These are phyloP conservation scores for Prunus persica DNA, from an alignment of 306 rosid species.

Conservation along the genomic window Prunus_persica_NCBIv2 NC_034013.1:13626001-13626500, in stretches of 20 bases:
- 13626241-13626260: slow-evolving; percentile 6
- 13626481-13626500: slow-evolving; percentile 94
- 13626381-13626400: slow-evolving; percentile 46
- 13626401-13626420: slow-evolving; percentile 28
- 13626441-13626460: slow-evolving; percentile 79
- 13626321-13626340: slow-evolving; percentile 24
- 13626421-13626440: slow-evolving; percentile 34
- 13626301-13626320: slow-evolving; percentile 1
- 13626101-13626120: not conserved
- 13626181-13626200: slow-evolving; percentile 1
- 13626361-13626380: slow-evolving; percentile 39
- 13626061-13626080: slow-evolving; percentile 5
- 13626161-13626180: not conserved
- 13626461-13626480: slow-evolving; percentile 92
- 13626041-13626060: not conserved
- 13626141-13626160: not conserved
- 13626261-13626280: slow-evolving; percentile 16
- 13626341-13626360: slow-evolving; percentile 3
- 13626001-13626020: not conserved
- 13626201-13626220: slow-evolving; percentile 7
- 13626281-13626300: not conserved
- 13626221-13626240: slow-evolving; percentile 6
- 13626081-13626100: slow-evolving; percentile 42
- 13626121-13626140: not conserved
- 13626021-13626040: not conserved